These are phyloP conservation scores for Cornus controversa DNA, from an alignment of 148 eudicot genomes.

Conservation along the genomic window DNA sequence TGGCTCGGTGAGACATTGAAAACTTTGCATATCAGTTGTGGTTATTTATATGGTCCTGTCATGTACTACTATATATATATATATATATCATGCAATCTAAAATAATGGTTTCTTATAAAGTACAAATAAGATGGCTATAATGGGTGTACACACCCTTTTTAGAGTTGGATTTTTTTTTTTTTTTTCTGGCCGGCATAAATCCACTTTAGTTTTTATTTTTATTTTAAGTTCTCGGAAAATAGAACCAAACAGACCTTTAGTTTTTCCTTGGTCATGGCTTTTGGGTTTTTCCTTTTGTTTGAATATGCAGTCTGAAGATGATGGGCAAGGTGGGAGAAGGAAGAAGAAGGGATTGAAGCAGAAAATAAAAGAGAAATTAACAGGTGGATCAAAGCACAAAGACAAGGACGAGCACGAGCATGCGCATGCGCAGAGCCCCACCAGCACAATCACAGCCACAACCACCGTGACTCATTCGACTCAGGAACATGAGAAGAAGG, in stretches of 20 bases:
- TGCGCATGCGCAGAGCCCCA: too few relatives aligned
- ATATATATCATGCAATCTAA: neutral
- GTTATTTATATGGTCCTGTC: neutral
- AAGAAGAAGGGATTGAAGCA: constrained; percentile 65
- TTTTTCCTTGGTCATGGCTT: too few relatives aligned
- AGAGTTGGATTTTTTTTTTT: too few relatives aligned
- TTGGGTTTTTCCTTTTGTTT: too few relatives aligned
- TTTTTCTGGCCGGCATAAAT: too few relatives aligned
- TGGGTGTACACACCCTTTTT: too few relatives aligned
- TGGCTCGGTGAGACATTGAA: constrained; percentile 42
- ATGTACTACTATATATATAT: neutral
- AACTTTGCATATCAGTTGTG: neutral
- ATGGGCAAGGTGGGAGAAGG: constrained; percentile 46
- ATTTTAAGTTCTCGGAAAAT: too few relatives aligned
- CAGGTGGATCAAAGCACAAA: constrained; percentile 42
- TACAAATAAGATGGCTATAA: too few relatives aligned
- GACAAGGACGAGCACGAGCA: constrained; percentile 21
- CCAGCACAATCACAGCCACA: too few relatives aligned
- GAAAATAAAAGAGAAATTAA: constrained; percentile 65
- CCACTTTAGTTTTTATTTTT: too few relatives aligned
- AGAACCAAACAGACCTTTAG: too few relatives aligned
- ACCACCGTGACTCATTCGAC: constrained; percentile 10
- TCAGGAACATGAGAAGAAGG: constrained; percentile 58
- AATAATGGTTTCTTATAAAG: neutral
- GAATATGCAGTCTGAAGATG: constrained; percentile 54